Evolutionary conservation across 176 grass and related monocot species (phyloP).

Genomic region (barley (Hordeum vulgare)): MorexV3_pseudomolecules_assembly NC_058520.1:594619154-594619653

Average conservation of each 20-base stretch:
- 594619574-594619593: too few relatives aligned
- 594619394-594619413: not conserved
- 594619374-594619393: not conserved
- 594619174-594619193: not conserved
- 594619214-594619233: not conserved
- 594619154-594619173: not conserved
- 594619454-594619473: too few relatives aligned
- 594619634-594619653: too few relatives aligned
- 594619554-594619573: too few relatives aligned
- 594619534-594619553: too few relatives aligned
- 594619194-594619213: not conserved
- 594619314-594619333: not conserved
- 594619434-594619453: too few relatives aligned
- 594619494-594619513: too few relatives aligned
- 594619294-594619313: not conserved
- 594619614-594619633: too few relatives aligned
- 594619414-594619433: too few relatives aligned
- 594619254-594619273: not conserved
- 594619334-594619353: not conserved
- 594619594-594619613: too few relatives aligned
- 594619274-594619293: not conserved
- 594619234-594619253: slow-evolving; percentile 26
- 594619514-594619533: too few relatives aligned
- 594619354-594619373: not conserved
- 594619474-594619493: too few relatives aligned